A percentile compares a stretch with the other conserved stretches of the same genome.
Evolutionary conservation across 1,139 yeast species (phyloP).

Genomic region (Chernovozyma sophiae-reginae): DNA sequence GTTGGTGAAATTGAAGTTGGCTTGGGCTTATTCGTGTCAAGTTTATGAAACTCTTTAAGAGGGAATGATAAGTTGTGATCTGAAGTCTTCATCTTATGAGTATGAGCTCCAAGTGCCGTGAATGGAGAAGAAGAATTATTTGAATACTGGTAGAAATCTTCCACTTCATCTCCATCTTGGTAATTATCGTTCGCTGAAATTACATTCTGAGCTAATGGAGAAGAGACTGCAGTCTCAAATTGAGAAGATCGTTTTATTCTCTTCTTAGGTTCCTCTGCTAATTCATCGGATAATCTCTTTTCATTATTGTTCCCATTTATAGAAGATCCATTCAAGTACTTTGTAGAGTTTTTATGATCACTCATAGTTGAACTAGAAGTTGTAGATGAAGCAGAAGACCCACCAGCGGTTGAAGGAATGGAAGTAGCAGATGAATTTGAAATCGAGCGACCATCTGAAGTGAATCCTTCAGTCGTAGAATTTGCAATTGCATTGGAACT

Average conservation of each 20-base stretch:
- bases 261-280: background rate
- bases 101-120: conserved; percentile 5
- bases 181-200: conserved; percentile 4
- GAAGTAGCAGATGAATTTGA: background rate
- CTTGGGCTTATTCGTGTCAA: conserved; percentile 10
- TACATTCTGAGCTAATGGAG: conserved; percentile 16
- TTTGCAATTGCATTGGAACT: too few species aligned
- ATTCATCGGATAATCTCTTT: background rate
- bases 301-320: background rate
- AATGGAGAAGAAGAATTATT: conserved; percentile 2
- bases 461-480: background rate
- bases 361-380: background rate
- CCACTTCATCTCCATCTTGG: conserved; percentile 3
- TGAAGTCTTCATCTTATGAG: conserved; percentile 4
- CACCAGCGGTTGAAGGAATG: background rate
- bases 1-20: conserved; percentile 9
- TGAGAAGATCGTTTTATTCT: background rate
- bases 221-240: conserved; percentile 11
- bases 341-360: too few species aligned
- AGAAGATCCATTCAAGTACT: background rate
- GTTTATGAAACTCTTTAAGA: conserved; percentile 14
- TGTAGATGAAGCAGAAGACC: background rate
- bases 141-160: conserved; percentile 4
- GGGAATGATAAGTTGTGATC: conserved; percentile 19
- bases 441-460: background rate